These are phyloP conservation scores for Xylaria hypoxylon DNA, from an alignment of 2,329 filamentous ascomycete genomes.

Conservation along the genomic window DNA sequence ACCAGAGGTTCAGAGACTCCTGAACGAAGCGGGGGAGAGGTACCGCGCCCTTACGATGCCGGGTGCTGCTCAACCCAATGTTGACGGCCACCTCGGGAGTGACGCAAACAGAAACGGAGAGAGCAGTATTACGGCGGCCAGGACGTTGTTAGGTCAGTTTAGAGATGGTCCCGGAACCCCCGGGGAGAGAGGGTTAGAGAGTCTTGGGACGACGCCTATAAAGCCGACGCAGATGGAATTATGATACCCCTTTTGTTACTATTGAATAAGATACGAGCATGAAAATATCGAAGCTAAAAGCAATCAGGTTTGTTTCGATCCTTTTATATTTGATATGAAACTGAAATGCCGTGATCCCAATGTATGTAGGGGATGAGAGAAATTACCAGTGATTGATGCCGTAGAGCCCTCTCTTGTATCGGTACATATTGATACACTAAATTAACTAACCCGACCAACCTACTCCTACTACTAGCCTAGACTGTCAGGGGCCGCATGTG, in stretches of 20 bases:
- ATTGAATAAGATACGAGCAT: conserved; percentile 5
- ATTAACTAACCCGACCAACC: conserved; percentile 23
- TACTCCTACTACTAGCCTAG: no score
- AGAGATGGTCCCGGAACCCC: conserved; percentile 41
- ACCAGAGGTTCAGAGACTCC: conserved; percentile 80
- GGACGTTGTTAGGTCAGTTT: conserved; percentile 45
- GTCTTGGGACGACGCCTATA: conserved; percentile 59
- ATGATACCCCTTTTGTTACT: conserved; percentile 42
- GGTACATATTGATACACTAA: conserved; percentile 40
- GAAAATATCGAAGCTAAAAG: background rate
- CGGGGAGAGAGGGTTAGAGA: conserved; percentile 59
- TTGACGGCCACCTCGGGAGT: conserved; percentile 8
- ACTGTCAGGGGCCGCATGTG: conserved; percentile 5
- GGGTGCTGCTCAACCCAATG: conserved; percentile 9
- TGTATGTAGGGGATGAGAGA: conserved; percentile 10
- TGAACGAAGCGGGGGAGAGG: conserved; percentile 83
- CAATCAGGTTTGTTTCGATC: conserved; percentile 20
- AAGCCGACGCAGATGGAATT: conserved; percentile 51
- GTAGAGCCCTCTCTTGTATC: conserved; percentile 30
- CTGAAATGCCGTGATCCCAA: conserved; percentile 39
- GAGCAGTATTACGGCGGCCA: conserved; percentile 42
- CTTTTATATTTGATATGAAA: conserved; percentile 32
- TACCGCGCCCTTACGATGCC: conserved; percentile 61
- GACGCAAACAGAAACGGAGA: conserved; percentile 15
- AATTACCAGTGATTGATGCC: conserved; percentile 29